These are phyloP conservation scores for Diplodia seriata DNA, from an alignment of 2,329 filamentous ascomycete species.

Conservation along the genomic window DNA sequence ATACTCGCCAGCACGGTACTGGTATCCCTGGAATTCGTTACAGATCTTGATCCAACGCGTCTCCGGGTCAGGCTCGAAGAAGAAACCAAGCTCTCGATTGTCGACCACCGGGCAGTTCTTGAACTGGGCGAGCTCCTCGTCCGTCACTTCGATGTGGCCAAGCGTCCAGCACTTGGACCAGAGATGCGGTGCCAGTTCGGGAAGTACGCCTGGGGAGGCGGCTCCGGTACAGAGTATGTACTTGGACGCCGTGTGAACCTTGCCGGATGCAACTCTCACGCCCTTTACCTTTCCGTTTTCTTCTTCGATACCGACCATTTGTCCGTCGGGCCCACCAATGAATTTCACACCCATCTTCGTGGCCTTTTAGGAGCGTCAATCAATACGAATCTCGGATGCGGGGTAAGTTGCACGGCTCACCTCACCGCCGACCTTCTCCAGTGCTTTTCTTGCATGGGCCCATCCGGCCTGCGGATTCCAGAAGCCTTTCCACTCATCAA, in stretches of 20 bases:
- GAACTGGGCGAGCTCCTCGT: conserved; percentile 41
- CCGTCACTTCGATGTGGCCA: conserved; percentile 41
- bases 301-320: conserved; percentile 33
- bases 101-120: conserved; percentile 38
- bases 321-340: conserved; percentile 34
- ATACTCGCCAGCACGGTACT: conserved; percentile 14
- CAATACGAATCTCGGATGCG: neutral
- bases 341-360: conserved; percentile 34
- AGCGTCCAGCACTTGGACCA: conserved; percentile 39
- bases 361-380: conserved; percentile 21
- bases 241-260: conserved; percentile 33
- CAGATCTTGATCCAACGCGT: conserved; percentile 30
- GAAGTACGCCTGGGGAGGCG: conserved; percentile 32
- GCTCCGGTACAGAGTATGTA: conserved; percentile 36
- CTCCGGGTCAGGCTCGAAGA: conserved; percentile 30
- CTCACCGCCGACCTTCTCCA: conserved; percentile 33
- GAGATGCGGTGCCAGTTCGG: conserved; percentile 37
- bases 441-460: conserved; percentile 34
- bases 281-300: conserved; percentile 30
- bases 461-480: conserved; percentile 39
- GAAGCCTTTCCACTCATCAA: conserved; percentile 37
- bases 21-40: conserved; percentile 32
- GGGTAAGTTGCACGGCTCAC: conserved; percentile 38
- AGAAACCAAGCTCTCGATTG: conserved; percentile 38
- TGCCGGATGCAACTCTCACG: conserved; percentile 33